These are phyloP conservation scores for Eutypella sp. DNA, from an alignment of 2,329 filamentous ascomycete genomes.

Conservation along the genomic window DNA sequence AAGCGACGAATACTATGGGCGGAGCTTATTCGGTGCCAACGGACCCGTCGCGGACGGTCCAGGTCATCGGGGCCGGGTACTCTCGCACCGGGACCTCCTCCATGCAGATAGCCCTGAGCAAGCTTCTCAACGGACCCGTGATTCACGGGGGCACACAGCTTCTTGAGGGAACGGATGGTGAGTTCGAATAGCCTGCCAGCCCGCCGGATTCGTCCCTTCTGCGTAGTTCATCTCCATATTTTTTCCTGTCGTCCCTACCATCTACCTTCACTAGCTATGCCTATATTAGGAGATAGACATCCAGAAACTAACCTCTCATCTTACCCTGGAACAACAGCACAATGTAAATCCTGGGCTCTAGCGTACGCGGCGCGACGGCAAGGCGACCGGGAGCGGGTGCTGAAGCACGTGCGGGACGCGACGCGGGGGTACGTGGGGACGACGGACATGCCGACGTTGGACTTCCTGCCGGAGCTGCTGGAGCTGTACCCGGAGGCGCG, in stretches of 20 bases:
- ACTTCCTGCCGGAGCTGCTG: constrained; percentile 39
- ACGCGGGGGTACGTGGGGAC: constrained; percentile 38
- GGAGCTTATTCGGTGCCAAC: constrained; percentile 17
- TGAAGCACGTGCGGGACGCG: constrained; percentile 29
- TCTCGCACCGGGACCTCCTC: constrained; percentile 45
- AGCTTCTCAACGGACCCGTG: constrained; percentile 41
- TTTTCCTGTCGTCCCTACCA: neutral
- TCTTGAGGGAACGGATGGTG: constrained; percentile 28
- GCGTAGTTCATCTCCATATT: neutral
- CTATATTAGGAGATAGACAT: no score
- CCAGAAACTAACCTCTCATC: no score
- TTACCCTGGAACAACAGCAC: no score
- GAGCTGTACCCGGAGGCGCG: constrained; percentile 43
- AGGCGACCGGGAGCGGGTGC: constrained; percentile 20
- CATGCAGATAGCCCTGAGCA: constrained; percentile 40
- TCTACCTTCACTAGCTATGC: neutral
- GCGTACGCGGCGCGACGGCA: constrained; percentile 20
- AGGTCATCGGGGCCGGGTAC: constrained; percentile 38
- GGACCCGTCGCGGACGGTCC: constrained; percentile 23
- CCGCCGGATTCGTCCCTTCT: neutral
- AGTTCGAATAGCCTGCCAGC: no score
- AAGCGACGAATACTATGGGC: neutral
- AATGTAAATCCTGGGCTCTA: constrained; percentile 19
- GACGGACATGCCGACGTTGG: constrained; percentile 37
- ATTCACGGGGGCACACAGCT: constrained; percentile 42